Evolutionary conservation across 495 filamentous ascomycete genomes (phyloP), one percentile per base, ranked within the genome.

Genomic region (Penicillium pulvis): DNA sequence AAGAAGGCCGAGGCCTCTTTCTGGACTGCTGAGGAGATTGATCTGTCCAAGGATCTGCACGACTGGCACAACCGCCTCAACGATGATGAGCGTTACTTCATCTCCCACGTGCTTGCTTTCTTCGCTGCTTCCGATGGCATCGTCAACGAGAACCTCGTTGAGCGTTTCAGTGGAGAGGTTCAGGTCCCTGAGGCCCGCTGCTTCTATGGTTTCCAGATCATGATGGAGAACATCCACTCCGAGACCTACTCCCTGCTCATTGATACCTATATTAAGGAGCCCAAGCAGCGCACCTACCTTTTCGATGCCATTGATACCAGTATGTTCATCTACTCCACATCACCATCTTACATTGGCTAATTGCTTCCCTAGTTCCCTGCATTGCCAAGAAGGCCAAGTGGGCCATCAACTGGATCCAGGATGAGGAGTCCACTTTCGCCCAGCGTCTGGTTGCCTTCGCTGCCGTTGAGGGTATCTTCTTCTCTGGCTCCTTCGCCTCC

Each of bases 181-280:
- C 94, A 98, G 80, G 87, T 96, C 61, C 93, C 94, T 35, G 94
- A 98, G 80, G 94, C 94, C 55, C 92, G 94, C 73, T 98, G 94
- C 87, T 98, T 98, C 86, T 98, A 98, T 74, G 94, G 94, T 63
- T 99, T 99, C 85, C 94, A 99, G 80, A 99, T 99, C 82, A 99
- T 99, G 94, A 98, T 99, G 90, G 94, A 99, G 86, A 99, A 99
- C 81, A 97, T 99, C 69, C 94, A 99, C 85, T 96, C 94, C 28
- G 94, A 99, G 79, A 99, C 94, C 48, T 99, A 99, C 85, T 97
- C 93, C 35, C 86, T 99, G 14, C 87, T 99, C 64, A 99, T 99
- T 74, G 94, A 99, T 70, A 99, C 95, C 60, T 99, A 99, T 79
- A 95, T 98, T 83, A 97, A 96, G 83, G 94, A 98, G 81, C 91